Evolutionary conservation across 1,284 basidiomycete species (phyloP).

Genomic region (Spongispora temasekensis): DNA sequence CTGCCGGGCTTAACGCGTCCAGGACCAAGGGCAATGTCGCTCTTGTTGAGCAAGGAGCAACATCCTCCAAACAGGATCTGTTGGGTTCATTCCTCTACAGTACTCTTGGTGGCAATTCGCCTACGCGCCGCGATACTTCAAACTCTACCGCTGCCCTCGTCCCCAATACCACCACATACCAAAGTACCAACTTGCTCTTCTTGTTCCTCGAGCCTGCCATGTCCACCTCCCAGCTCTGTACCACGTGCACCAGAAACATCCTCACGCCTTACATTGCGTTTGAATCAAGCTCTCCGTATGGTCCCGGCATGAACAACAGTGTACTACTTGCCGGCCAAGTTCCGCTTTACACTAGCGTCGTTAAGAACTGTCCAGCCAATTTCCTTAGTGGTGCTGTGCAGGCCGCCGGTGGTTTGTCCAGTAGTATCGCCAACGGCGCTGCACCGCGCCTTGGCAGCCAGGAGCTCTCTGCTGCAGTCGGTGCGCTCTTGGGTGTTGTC

Average conservation of each 20-base stretch:
- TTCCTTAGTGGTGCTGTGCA: conserved; percentile 67
- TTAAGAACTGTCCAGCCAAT: conserved; percentile 54
- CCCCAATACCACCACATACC: conserved; percentile 72
- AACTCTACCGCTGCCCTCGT: conserved; percentile 37
- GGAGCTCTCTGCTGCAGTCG: conserved; percentile 27
- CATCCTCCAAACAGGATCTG: conserved; percentile 18
- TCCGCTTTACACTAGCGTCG: conserved; percentile 63
- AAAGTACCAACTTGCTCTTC: conserved; percentile 71
- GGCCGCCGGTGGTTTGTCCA: conserved; percentile 63
- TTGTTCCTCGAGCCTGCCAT: conserved; percentile 67
- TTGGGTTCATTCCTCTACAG: conserved; percentile 22
- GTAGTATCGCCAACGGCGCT: conserved; percentile 36
- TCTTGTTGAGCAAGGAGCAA: conserved; percentile 12
- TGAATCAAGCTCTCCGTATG: conserved; percentile 72
- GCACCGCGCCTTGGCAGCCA: conserved; percentile 25
- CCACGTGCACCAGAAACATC: conserved; percentile 75
- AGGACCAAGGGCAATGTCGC: conserved; percentile 18
- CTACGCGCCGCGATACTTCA: conserved; percentile 32
- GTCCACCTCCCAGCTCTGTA: conserved; percentile 64
- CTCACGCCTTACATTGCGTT: conserved; percentile 75
- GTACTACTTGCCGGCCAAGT: conserved; percentile 67
- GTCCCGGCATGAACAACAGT: conserved; percentile 66
- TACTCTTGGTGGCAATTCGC: conserved; percentile 18
- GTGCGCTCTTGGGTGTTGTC: conserved; percentile 29
- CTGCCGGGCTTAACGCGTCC: conserved; percentile 38